Percentiles rank a stretch among this genome's conserved stretches.
phyloP scores from a whole-genome alignment of 345 rosid species.

The Hypericum perforatum region DNA sequence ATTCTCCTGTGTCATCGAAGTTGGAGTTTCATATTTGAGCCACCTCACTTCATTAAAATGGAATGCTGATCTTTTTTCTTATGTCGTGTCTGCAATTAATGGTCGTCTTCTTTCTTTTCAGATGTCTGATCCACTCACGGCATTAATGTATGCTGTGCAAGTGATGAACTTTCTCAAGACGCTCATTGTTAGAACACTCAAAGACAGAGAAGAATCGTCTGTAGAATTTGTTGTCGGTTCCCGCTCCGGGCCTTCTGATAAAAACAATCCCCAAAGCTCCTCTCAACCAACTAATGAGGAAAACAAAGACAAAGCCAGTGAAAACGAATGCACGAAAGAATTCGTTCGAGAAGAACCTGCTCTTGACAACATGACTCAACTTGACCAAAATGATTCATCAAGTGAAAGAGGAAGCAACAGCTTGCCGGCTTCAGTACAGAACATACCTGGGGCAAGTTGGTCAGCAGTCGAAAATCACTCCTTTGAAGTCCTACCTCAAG shows the following conservation, averaged over 20 bases:
- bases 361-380: constrained; percentile 26
- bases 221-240: constrained; percentile 33
- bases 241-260: constrained; percentile 49
- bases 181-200: constrained; percentile 51
- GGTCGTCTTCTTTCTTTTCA: constrained; percentile 8
- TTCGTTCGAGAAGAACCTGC: constrained; percentile 32
- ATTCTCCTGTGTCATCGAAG: neutral
- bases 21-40: neutral
- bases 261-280: constrained; percentile 51
- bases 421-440: constrained; percentile 34
- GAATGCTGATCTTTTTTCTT: neutral
- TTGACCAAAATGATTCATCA: constrained; percentile 25
- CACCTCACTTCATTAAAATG: constrained; percentile 2
- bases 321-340: constrained; percentile 28
- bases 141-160: constrained; percentile 92
- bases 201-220: constrained; percentile 46
- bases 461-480: constrained; percentile 27
- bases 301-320: constrained; percentile 23
- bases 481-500: constrained; percentile 33
- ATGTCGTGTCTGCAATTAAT: neutral
- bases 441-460: constrained; percentile 24
- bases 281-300: constrained; percentile 23
- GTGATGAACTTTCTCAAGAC: constrained; percentile 93
- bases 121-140: constrained; percentile 79
- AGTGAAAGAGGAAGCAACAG: constrained; percentile 25